Percentiles rank a stretch among this genome's conserved stretches.
phyloP scores from a whole-genome alignment of 2,329 filamentous ascomycete genomes.

The Achaetomium macrosporum region DNA sequence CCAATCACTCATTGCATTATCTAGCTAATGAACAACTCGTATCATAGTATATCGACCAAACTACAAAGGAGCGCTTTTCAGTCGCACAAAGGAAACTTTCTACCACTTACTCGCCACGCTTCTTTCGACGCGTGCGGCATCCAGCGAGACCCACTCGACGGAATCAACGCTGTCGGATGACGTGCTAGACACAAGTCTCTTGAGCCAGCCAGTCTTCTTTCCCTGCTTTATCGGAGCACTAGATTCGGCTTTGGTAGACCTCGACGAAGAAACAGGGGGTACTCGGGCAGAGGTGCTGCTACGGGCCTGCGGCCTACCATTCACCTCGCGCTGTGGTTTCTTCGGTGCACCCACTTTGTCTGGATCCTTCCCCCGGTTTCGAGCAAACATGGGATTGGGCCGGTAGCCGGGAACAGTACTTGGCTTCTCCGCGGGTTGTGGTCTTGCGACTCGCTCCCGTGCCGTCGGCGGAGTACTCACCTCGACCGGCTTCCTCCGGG shows the following conservation, averaged over 20 bases:
- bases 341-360: background rate
- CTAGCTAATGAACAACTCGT: background rate
- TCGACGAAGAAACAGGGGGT: too few relatives aligned
- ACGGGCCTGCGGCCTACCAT: background rate
- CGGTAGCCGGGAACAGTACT: background rate
- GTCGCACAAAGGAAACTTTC: background rate
- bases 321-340: too few relatives aligned
- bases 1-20: too few relatives aligned
- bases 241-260: background rate
- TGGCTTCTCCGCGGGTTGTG: background rate
- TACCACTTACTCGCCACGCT: background rate
- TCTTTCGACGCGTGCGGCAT: constrained; percentile 6
- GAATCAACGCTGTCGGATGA: background rate
- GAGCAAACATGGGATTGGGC: constrained; percentile 4
- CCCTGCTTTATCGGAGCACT: background rate
- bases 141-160: constrained; percentile 9
- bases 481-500: background rate
- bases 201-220: background rate
- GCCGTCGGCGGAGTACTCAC: background rate
- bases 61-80: too few relatives aligned
- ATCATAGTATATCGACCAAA: background rate
- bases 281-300: background rate
- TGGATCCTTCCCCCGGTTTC: background rate
- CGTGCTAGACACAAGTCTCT: background rate
- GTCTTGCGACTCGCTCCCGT: background rate